A percentile compares a stretch with the other conserved stretches of the same genome.
Evolutionary conservation across 2,329 filamentous ascomycete genomes (phyloP).

Genomic region (Diplodia scrobiculata): DNA sequence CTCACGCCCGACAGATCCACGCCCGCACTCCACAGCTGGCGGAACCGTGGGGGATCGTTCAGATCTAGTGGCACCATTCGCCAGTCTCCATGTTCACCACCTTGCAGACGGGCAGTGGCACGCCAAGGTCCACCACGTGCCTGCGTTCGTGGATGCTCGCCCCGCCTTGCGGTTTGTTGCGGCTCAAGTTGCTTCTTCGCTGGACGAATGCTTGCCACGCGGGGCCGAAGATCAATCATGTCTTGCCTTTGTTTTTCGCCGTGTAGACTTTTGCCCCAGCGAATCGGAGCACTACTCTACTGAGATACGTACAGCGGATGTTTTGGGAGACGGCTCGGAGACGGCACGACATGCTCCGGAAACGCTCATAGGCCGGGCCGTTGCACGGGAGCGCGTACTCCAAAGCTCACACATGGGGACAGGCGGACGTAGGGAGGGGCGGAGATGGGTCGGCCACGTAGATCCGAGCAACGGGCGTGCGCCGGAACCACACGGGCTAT

Average conservation of each 20-base stretch:
- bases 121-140: slow-evolving; percentile 5
- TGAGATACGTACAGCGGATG: no score
- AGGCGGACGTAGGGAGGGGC: background rate
- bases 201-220: background rate
- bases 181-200: slow-evolving; percentile 3
- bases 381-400: no score
- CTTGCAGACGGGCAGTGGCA: background rate
- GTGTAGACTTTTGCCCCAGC: background rate
- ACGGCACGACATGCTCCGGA: background rate
- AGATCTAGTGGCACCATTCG: no score
- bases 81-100: no score
- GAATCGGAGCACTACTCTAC: background rate
- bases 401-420: background rate
- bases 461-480: slow-evolving; percentile 9
- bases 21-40: background rate
- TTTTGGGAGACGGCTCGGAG: background rate
- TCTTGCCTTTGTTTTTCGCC: background rate
- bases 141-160: background rate
- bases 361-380: slow-evolving; percentile 2
- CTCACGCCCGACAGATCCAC: no score
- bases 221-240: slow-evolving; percentile 5
- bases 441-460: slow-evolving; percentile 23
- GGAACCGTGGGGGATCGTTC: no score
- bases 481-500: slow-evolving; percentile 20
- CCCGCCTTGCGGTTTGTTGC: slow-evolving; percentile 6